Evolutionary conservation across 2,329 filamentous ascomycete species (phyloP), one percentile per base, ranked within the genome.

Genomic region (Fusarium musae): DNA sequence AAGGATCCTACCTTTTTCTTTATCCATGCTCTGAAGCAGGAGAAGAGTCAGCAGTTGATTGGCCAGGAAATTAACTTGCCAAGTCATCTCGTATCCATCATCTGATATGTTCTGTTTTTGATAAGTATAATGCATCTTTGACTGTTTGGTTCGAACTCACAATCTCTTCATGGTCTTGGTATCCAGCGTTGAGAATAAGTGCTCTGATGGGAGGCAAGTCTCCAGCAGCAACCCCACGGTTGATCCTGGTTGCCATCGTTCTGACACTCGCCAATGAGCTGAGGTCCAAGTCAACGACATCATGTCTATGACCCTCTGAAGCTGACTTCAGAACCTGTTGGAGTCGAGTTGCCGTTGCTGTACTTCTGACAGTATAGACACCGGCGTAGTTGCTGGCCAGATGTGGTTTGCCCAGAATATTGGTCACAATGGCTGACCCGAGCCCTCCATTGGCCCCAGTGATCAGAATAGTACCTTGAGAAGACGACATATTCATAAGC

Each of bases 381-480:
- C 82, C 80, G 9, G 78, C 76, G 63, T 83, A 80, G 32, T 74
- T 69, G 9, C 76, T 73, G 7, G 81, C 79, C 16, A 83, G 65
- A 9, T 80, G 72, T 1, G 78, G 72, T 17, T 64, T 75, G 21
- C 69, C 65, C 40, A 82, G 43, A 36, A 84, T 78, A 12, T 78
- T 72, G 8, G 66, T 50, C 15, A 81, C 78, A 12, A 82, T 81
- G 28, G 79, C 77, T 16, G 79, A 80, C 12, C 82, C 82, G 34
- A 84, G 78, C 26, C 82, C 80, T 46, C 83, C 83, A 61, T 84
- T 84, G 40, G 81, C 74, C 11, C 82, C 83, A 9, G 83, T 84
- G 15, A 84, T 66, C 5, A 84, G 43, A 32, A 84, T 79, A 4
- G 80, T 77, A 61, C 82, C 80, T 62, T 70, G 59, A 21, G 69